Evolutionary conservation across 73 alveolate species (phyloP).

Genomic region (Paramecium primaurelia): DNA sequence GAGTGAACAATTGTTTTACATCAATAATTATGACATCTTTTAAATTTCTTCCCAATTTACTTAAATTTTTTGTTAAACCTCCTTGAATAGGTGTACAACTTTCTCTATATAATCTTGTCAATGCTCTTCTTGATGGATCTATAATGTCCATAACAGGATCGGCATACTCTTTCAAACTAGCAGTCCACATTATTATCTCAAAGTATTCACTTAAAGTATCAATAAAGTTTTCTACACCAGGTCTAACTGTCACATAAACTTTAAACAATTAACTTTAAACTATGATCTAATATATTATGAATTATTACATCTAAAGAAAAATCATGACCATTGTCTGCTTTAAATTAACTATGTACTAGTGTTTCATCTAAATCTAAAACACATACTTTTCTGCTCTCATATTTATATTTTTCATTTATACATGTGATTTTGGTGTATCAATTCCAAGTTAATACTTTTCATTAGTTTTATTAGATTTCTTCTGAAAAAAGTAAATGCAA

Average conservation of each 20-base stretch:
- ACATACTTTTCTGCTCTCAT: constrained; percentile 59
- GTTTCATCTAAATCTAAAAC: constrained; percentile 76
- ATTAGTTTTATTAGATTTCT: not conserved
- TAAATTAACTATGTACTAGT: constrained; percentile 69
- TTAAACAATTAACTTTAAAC: constrained; percentile 42
- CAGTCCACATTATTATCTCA: constrained; percentile 73
- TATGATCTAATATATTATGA: not conserved
- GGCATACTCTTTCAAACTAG: constrained; percentile 71
- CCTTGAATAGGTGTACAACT: constrained; percentile 60
- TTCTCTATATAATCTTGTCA: constrained; percentile 62
- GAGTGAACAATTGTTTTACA: not conserved
- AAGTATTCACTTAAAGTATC: constrained; percentile 62
- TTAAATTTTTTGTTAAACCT: constrained; percentile 66
- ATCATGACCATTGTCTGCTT: constrained; percentile 46
- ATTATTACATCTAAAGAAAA: constrained; percentile 33
- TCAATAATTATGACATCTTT: constrained; percentile 70
- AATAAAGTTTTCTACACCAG: constrained; percentile 80
- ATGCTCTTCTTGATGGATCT: constrained; percentile 56
- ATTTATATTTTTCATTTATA: not conserved
- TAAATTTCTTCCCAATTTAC: constrained; percentile 64
- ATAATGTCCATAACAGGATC: constrained; percentile 69
- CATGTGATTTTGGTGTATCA: constrained; percentile 39
- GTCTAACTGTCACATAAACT: constrained; percentile 77
- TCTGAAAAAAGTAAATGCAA: not conserved
- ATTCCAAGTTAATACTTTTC: constrained; percentile 24